phyloP scores from a whole-genome alignment of 306 rosid genomes.

The Pyrus communis region DNA sequence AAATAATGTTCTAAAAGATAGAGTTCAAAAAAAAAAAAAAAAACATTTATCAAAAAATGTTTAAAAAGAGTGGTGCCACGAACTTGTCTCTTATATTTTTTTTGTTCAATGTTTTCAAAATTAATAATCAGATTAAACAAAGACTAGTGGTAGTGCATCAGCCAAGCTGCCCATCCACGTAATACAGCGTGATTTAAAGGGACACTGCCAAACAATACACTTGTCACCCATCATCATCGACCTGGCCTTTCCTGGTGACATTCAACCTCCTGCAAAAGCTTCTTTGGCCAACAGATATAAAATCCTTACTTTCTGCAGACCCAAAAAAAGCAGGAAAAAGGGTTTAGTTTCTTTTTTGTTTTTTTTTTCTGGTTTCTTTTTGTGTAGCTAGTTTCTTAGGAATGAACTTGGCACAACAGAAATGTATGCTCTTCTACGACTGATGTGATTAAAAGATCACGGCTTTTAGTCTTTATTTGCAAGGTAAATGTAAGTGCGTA shows the following conservation, averaged over 20 bases:
- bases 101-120: background rate
- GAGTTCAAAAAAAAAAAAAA: no score
- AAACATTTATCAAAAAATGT: accelerated
- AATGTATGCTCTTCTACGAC: no score
- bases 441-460: no score
- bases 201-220: conserved; percentile 9
- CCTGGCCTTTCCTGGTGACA: conserved; percentile 12
- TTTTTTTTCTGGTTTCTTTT: background rate
- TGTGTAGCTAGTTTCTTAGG: background rate
- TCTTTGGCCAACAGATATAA: background rate
- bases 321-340: background rate
- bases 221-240: conserved; percentile 20
- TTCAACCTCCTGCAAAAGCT: background rate
- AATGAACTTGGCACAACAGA: accelerated
- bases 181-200: conserved; percentile 10
- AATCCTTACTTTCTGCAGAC: background rate
- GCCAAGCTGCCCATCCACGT: conserved; percentile 10
- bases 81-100: no score
- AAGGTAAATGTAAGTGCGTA: no score
- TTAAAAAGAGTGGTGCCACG: no score
- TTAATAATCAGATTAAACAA: background rate
- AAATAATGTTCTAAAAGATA: no score
- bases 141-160: conserved; percentile 5
- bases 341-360: background rate
- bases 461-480: no score